Evolutionary conservation across 2,329 filamentous ascomycete genomes (phyloP).

Genomic region (Aureobasidium subglaciale): DNA sequence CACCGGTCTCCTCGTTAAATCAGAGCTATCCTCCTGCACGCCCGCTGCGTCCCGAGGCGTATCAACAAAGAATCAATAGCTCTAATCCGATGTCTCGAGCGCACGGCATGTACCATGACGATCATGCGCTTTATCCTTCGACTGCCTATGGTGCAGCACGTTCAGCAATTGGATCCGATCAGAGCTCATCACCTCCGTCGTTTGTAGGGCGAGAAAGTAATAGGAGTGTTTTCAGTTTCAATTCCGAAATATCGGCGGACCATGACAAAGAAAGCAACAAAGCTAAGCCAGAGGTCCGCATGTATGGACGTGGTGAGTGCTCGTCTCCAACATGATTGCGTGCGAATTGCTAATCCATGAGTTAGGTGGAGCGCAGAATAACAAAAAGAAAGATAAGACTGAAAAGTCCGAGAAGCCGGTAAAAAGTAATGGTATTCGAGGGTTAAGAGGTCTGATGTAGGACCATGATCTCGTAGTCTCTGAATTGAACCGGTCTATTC

Average conservation of each 20-base stretch:
- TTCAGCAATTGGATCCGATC: slow-evolving; percentile 4
- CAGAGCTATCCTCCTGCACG: slow-evolving; percentile 11
- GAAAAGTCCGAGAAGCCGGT: slow-evolving; percentile 22
- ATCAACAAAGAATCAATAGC: slow-evolving; percentile 2
- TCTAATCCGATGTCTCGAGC: slow-evolving; percentile 5
- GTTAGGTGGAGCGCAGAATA: slow-evolving; percentile 46
- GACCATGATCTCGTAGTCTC: too few species aligned
- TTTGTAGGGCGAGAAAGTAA: slow-evolving; percentile 24
- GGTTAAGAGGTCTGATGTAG: slow-evolving; percentile 12
- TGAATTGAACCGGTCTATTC: too few species aligned
- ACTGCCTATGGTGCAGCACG: neutral
- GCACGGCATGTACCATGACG: neutral
- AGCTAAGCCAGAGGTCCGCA: slow-evolving; percentile 42
- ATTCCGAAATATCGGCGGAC: slow-evolving; percentile 19
- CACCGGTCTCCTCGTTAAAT: slow-evolving; percentile 15
- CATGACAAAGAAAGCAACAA: slow-evolving; percentile 38
- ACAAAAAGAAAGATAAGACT: slow-evolving; percentile 39
- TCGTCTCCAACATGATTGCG: slow-evolving; percentile 18
- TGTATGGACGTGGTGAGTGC: slow-evolving; percentile 47
- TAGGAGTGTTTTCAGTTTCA: slow-evolving; percentile 36
- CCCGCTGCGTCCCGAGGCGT: slow-evolving; percentile 5
- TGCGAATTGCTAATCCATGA: slow-evolving; percentile 20
- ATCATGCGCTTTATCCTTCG: slow-evolving; percentile 1
- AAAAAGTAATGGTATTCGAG: slow-evolving; percentile 5
- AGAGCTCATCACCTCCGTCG: slow-evolving; percentile 18